Evolutionary conservation across 371 early-diverging fungal species (phyloP).

Genomic region (Batrachochytrium dendrobatidis): DNA sequence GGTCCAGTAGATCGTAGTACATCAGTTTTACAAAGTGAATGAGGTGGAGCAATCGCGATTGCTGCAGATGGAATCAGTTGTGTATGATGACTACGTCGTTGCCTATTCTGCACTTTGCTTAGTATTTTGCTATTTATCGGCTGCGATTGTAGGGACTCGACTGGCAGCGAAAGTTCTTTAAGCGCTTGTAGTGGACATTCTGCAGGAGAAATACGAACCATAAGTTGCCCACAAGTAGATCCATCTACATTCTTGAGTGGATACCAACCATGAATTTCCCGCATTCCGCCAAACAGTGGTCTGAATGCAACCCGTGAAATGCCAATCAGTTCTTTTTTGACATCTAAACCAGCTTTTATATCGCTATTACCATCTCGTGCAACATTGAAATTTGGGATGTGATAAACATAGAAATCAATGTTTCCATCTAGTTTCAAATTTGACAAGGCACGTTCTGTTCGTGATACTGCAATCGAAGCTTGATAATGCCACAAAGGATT

Average conservation of each 20-base stretch:
- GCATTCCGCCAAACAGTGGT: conserved; percentile 22
- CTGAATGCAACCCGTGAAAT: conserved; percentile 13
- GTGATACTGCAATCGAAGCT: conserved; percentile 5
- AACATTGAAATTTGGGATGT: conserved; percentile 3
- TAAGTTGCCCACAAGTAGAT: conserved; percentile 15
- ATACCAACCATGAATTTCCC: conserved; percentile 28
- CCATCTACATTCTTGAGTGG: conserved; percentile 12
- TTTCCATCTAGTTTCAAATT: conserved; percentile 9
- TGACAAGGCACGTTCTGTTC: conserved; percentile 8
- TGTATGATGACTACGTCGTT: too few relatives aligned
- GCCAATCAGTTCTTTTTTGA: conserved; percentile 12
- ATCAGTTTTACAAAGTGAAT: background rate
- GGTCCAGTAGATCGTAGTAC: background rate
- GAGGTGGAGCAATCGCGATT: conserved; percentile 1
- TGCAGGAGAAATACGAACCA: conserved; percentile 16
- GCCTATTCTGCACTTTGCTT: too few relatives aligned
- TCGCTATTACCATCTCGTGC: background rate
- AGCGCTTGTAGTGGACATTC: conserved; percentile 17
- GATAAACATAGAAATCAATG: conserved; percentile 9
- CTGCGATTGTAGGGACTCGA: too few relatives aligned
- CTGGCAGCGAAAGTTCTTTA: conserved; percentile 11
- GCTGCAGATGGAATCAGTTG: background rate
- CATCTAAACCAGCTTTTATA: background rate
- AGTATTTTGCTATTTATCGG: too few relatives aligned
- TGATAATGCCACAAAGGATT: conserved; percentile 19